Percentiles rank a stretch among this genome's conserved stretches.
Conservation (phyloP, 1,284 basidiomycete genomes). For the Mycosarcoma maydis region DNA sequence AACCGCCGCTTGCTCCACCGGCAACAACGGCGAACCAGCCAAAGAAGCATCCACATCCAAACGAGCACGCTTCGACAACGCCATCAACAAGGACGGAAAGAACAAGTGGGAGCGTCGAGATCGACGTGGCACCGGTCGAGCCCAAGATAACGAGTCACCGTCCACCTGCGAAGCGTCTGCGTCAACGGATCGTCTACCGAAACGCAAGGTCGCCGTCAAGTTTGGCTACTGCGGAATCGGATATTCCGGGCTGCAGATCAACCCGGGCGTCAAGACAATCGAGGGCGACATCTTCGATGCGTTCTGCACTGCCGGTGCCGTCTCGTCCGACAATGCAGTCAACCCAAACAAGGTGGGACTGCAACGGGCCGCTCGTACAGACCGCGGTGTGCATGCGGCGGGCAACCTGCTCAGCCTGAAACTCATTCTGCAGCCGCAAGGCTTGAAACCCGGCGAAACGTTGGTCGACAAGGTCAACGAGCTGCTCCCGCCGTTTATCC, state of each 20-base stretch:
- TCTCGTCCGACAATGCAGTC: constrained; percentile 90
- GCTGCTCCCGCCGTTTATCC: constrained; percentile 85
- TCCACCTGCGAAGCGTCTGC: not conserved
- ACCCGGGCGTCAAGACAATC: constrained; percentile 78
- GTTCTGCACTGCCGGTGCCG: constrained; percentile 85
- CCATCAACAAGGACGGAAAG: not conserved
- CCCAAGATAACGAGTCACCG: not conserved
- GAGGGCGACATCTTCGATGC: constrained; percentile 90
- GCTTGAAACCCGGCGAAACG: constrained; percentile 39
- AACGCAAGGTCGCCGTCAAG: constrained; percentile 71
- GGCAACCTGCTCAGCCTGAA: constrained; percentile 78
- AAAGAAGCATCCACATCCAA: constrained; percentile 3
- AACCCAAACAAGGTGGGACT: constrained; percentile 89
- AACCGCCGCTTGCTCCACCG: not conserved
- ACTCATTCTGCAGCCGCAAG: constrained; percentile 68
- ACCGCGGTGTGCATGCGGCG: constrained; percentile 96
- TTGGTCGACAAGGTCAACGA: constrained; percentile 83
- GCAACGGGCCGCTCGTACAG: constrained; percentile 89
- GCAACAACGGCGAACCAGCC: not conserved
- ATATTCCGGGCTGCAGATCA: constrained; percentile 92
- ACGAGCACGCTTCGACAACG: constrained; percentile 28
- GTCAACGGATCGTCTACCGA: constrained; percentile 67
- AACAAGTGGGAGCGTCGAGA: constrained; percentile 43
- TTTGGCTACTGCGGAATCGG: constrained; percentile 73
- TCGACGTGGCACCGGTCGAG: constrained; percentile 29